These are phyloP conservation scores for Coemansia sp. DNA, from an alignment of 192 early-diverging fungal species.

Conservation along the genomic window DNA sequence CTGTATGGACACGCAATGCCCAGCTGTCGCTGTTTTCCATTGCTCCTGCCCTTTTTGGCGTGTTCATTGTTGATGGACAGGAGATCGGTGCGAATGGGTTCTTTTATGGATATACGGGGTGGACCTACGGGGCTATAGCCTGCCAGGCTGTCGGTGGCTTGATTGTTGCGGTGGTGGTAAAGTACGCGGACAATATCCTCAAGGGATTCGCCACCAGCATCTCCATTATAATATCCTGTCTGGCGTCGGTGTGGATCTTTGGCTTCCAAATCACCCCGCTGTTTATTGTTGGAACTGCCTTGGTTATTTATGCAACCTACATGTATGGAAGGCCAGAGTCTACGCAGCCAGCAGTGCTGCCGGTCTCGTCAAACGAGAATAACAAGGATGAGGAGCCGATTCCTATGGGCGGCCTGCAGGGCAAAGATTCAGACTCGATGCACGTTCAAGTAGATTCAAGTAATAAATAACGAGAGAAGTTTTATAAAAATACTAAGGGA, in stretches of 20 bases:
- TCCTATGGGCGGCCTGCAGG: not conserved
- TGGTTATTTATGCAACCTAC: constrained; percentile 78
- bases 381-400: not conserved
- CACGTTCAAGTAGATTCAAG: not conserved
- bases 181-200: constrained; percentile 97
- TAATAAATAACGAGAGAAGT: not conserved
- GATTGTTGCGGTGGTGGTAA: constrained; percentile 93
- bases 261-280: constrained; percentile 67
- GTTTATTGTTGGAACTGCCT: constrained; percentile 70
- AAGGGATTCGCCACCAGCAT: constrained; percentile 99
- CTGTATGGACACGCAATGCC: constrained; percentile 89
- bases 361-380: constrained; percentile 1
- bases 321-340: constrained; percentile 57
- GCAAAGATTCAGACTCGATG: not conserved
- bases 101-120: constrained; percentile 83
- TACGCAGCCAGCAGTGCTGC: not conserved
- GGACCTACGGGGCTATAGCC: constrained; percentile 79
- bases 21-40: constrained; percentile 87
- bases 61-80: constrained; percentile 72
- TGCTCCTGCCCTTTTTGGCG: constrained; percentile 75
- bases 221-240: constrained; percentile 86
- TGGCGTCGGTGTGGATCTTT: constrained; percentile 84
- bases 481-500: not conserved
- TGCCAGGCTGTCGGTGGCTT: constrained; percentile 91
- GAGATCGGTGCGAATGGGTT: constrained; percentile 75